A percentile compares a stretch with the other conserved stretches of the same genome.
These are phyloP conservation scores for Solanum hybrid DNA, from an alignment of 305 asterid genomes.

Conservation along the genomic window DNA sequence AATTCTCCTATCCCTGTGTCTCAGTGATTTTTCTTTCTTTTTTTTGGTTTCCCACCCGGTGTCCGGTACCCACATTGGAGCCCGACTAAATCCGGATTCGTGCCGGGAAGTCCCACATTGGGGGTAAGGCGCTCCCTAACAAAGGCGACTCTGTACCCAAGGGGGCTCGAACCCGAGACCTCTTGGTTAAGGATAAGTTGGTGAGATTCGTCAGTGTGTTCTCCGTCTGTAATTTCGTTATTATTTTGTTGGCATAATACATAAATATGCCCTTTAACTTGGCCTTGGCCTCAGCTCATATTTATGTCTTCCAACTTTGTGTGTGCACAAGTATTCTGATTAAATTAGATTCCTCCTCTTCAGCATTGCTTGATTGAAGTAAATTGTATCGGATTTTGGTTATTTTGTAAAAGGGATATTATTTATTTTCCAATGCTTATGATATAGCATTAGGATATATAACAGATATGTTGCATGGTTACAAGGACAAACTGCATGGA, in stretches of 20 bases:
- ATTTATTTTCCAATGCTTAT: not conserved
- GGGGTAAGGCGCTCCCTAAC: too few species aligned
- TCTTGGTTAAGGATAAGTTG: not conserved
- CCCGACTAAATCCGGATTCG: too few species aligned
- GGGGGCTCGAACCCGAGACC: too few species aligned
- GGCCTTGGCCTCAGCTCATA: not conserved
- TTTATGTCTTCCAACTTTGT: too few species aligned
- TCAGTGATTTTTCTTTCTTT: not conserved
- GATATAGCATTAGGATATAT: not conserved
- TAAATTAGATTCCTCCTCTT: not conserved
- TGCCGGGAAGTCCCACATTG: too few species aligned
- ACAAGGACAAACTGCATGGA: not conserved
- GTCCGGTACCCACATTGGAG: too few species aligned
- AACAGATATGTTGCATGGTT: not conserved
- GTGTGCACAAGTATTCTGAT: not conserved
- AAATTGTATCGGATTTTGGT: not conserved
- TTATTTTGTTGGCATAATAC: not conserved
- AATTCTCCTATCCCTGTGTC: not conserved
- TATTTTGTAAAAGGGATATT: not conserved
- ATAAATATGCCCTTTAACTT: too few species aligned
- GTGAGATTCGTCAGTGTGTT: not conserved
- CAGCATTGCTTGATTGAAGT: not conserved
- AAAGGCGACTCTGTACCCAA: too few species aligned
- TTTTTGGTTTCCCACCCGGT: too few species aligned
- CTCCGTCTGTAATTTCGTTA: not conserved